phyloP scores from a whole-genome alignment of 2,329 filamentous ascomycete species.

The Stachybotrys elegans region DNA sequence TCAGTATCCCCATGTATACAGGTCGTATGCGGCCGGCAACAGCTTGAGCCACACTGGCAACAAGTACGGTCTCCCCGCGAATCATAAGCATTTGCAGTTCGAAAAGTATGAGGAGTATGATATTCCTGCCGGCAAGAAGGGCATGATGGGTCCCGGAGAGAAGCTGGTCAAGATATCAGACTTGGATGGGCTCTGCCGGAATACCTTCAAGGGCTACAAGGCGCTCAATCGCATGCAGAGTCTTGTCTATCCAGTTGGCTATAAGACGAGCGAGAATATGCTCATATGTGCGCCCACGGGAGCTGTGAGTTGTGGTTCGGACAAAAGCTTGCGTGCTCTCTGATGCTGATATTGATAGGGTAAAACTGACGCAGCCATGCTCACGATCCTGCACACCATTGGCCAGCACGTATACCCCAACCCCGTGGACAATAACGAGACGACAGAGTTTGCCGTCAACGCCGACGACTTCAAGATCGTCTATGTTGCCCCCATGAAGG shows the following conservation, averaged over 20 bases:
- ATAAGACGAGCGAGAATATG: conserved; percentile 97
- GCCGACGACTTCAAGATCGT: conserved; percentile 94
- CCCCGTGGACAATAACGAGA: conserved; percentile 67
- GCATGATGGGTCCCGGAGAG: conserved; percentile 65
- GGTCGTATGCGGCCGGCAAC: conserved; percentile 76
- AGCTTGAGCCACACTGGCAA: conserved; percentile 73
- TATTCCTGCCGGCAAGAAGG: conserved; percentile 78
- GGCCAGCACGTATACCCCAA: conserved; percentile 79
- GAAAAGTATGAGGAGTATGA: conserved; percentile 85
- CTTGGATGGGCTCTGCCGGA: conserved; percentile 81
- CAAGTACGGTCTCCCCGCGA: conserved; percentile 76
- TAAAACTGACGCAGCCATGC: conserved; percentile 98
- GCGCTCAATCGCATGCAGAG: conserved; percentile 97
- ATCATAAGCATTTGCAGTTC: conserved; percentile 64
- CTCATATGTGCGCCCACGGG: conserved; percentile 96
- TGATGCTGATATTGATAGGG: conserved; percentile 42
- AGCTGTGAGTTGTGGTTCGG: conserved; percentile 55
- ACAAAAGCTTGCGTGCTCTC: background rate
- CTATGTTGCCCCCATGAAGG: conserved; percentile 99
- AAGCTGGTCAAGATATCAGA: conserved; percentile 74
- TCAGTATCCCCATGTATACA: conserved; percentile 92
- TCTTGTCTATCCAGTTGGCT: conserved; percentile 89
- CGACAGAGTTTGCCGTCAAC: conserved; percentile 76
- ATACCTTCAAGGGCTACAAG: conserved; percentile 94
- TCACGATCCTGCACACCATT: conserved; percentile 88